These are phyloP conservation scores for Diaporthe citri DNA, from an alignment of 2,329 filamentous ascomycete species.

Conservation along the genomic window DNA sequence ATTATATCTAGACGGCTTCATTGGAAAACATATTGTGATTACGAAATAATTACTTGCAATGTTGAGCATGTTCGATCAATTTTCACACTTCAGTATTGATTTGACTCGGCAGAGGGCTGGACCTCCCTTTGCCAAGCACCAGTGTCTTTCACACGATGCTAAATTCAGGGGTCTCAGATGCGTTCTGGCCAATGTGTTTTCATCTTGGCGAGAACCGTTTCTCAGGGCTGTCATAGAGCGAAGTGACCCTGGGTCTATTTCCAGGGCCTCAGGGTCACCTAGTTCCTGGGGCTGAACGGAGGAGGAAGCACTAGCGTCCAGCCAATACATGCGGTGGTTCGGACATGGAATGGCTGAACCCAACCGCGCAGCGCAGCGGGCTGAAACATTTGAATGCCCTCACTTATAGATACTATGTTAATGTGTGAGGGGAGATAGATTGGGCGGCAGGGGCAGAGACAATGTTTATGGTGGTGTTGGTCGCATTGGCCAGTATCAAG, in stretches of 20 bases:
- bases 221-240: neutral
- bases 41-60: neutral
- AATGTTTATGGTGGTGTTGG: neutral
- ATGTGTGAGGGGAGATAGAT: neutral
- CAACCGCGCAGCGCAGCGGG: neutral
- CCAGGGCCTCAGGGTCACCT: neutral
- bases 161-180: neutral
- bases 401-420: neutral
- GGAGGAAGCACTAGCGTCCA: conserved; percentile 2
- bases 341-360: conserved; percentile 13
- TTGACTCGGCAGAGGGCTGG: neutral
- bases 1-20: neutral
- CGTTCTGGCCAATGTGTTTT: neutral
- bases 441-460: neutral
- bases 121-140: neutral
- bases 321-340: conserved; percentile 9
- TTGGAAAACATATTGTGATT: neutral
- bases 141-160: conserved; percentile 12
- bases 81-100: neutral
- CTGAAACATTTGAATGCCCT: neutral
- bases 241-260: conserved; percentile 24
- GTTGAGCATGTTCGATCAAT: neutral
- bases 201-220: conserved; percentile 5
- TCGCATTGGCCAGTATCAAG: neutral
- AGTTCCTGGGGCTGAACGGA: conserved; percentile 4